A percentile compares a stretch with the other conserved stretches of the same genome.
phyloP scores from a whole-genome alignment of 768 basidiomycete species.

The Clitopilus hobsonii region DNA sequence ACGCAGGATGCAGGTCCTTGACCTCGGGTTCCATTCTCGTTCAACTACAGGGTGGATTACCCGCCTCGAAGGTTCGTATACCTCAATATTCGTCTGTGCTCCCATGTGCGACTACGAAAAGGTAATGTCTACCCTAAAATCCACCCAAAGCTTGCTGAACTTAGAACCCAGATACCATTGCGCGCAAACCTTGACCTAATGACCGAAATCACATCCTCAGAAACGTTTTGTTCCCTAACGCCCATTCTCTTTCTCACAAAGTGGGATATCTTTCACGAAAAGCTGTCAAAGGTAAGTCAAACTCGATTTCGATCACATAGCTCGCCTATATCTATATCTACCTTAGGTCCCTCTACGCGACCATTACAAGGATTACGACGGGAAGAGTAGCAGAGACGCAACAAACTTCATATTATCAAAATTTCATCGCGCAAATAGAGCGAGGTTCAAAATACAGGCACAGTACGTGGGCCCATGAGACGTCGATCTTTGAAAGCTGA shows the following conservation, averaged over 20 bases:
- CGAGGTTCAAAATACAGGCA: background rate
- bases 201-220: background rate
- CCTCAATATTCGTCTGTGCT: background rate
- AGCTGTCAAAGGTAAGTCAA: background rate
- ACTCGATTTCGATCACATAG: background rate
- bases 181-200: background rate
- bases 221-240: background rate
- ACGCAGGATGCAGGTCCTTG: background rate
- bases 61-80: background rate
- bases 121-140: background rate
- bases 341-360: background rate
- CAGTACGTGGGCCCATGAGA: background rate
- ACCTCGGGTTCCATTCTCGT: background rate
- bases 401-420: background rate
- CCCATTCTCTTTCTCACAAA: background rate
- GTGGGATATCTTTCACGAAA: background rate
- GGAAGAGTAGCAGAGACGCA: background rate
- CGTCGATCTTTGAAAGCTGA: background rate
- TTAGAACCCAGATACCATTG: background rate
- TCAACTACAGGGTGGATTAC: background rate
- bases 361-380: background rate
- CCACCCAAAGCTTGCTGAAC: background rate
- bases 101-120: background rate
- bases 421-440: background rate
- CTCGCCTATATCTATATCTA: background rate